Base-by-base conservation (phyloP, 768 basidiomycete genomes). In the Termitomyces sp. region DNA sequence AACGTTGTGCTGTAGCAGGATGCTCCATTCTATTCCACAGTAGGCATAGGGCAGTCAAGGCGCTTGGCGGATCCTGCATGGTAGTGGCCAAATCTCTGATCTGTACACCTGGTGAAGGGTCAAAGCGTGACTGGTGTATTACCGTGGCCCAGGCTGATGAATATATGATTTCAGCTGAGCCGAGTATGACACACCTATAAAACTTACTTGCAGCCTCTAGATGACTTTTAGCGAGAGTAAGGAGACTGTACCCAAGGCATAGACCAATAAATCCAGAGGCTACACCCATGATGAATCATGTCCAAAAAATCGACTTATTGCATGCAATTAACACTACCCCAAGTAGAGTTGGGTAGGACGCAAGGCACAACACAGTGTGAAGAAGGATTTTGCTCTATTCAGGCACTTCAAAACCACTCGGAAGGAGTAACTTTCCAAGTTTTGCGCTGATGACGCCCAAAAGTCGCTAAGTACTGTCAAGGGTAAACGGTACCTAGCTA, bases 101-200 rank as follows among this genome's bases (percentile, higher is more conserved):
- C 38, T 68, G 61, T 13, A 77, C 64, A 14, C 77, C 76, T 8
- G 73, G 69, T 8, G 58, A 57, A 44, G 66, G 60, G 26, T 63
- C 40, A 52, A 65, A 62, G 20, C 66, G 66, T 28, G 75, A 76
- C 59, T 74, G 74, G 47, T 78, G 75, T 14, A 78, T 76, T 12
- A 78, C 61, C 4, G 76, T 78, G 4, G 76, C 76, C 76, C 77
- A 78, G 2, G 74, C 76, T 78, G 43, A 54, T 48, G 36, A 56
- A 24, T 18, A 10, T 12, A 46, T 45, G 49, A 20, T 35, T 35
- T n/a, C 14, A 49, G 10, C 7, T 16, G 48, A 54, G 24, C 14
- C 38, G 9, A 8, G 35, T 26, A 42, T 38, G 1, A 24, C 24
- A 40, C 4, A 20, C 18, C 22, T 18, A 45, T 38, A 57, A 43